These are phyloP conservation scores for Diplodia seriata DNA, from an alignment of 2,329 filamentous ascomycete species.

Conservation along the genomic window DNA sequence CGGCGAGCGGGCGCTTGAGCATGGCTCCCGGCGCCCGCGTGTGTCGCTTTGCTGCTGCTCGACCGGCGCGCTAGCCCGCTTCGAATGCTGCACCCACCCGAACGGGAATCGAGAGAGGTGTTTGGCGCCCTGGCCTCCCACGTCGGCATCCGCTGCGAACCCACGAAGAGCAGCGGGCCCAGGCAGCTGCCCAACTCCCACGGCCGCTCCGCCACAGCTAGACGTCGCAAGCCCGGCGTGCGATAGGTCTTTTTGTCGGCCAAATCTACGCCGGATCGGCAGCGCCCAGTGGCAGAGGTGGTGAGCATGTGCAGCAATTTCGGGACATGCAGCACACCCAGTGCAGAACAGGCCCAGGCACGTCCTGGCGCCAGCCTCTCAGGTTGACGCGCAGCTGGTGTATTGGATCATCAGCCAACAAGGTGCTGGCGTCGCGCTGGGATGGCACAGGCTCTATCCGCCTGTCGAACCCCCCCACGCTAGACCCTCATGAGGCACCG, in stretches of 20 bases:
- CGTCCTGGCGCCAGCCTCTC: constrained; percentile 28
- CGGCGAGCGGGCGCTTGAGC: constrained; percentile 11
- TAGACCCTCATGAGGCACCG: constrained; percentile 14
- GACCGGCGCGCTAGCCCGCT: constrained; percentile 8
- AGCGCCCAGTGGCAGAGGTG: constrained; percentile 7
- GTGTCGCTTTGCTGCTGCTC: constrained; percentile 7
- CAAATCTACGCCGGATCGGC: constrained; percentile 23
- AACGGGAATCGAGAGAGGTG: constrained; percentile 9
- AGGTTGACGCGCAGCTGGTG: constrained; percentile 30
- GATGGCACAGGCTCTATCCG: constrained; percentile 30
- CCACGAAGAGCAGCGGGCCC: constrained; percentile 3
- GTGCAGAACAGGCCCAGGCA: constrained; percentile 25
- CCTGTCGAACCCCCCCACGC: constrained; percentile 23
- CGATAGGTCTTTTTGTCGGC: constrained; percentile 27
- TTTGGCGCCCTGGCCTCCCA: constrained; percentile 24
- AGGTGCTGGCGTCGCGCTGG: constrained; percentile 14
- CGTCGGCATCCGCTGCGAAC: constrained; percentile 10
- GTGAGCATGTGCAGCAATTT: constrained; percentile 29
- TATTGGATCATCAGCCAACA: constrained; percentile 30
- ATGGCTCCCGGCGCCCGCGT: constrained; percentile 18
- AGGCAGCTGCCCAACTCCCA: constrained; percentile 3
- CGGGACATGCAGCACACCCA: constrained; percentile 25
- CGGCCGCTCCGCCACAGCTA: constrained; percentile 12
- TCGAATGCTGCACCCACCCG: constrained; percentile 1
- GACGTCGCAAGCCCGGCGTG: constrained; percentile 3